Evolutionary conservation across 208 protist genomes (phyloP).

Genomic region (Acanthamoeba pearcei): DNA sequence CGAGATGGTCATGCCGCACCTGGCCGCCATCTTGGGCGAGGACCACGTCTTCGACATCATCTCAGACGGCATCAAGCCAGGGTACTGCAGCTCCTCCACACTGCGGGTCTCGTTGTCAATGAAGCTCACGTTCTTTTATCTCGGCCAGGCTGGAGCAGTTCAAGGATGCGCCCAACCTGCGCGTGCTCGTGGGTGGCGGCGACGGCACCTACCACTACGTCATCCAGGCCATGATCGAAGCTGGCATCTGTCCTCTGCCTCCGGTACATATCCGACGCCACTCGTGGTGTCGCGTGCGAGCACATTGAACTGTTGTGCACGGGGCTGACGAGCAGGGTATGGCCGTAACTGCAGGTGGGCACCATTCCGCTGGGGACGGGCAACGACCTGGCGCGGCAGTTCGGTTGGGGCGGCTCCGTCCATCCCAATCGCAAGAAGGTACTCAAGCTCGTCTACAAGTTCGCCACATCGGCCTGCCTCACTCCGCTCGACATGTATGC

Average conservation of each 20-base stretch:
- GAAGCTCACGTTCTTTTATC: not conserved
- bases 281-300: not conserved
- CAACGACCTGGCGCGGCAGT: slow-evolving; percentile 54
- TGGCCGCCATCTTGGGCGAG: not conserved
- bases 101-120: too few species aligned
- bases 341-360: slow-evolving; percentile 28
- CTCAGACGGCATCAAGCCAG: not conserved
- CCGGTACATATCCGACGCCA: not conserved
- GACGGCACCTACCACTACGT: slow-evolving; percentile 58
- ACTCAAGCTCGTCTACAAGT: slow-evolving; percentile 32
- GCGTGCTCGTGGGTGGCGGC: slow-evolving; percentile 38
- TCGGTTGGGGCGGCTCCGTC: slow-evolving; percentile 43
- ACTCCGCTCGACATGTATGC: slow-evolving; percentile 18
- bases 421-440: slow-evolving; percentile 10
- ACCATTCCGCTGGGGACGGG: slow-evolving; percentile 63
- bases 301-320: not conserved
- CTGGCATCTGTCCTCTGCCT: slow-evolving; percentile 29
- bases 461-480: not conserved
- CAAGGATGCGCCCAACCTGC: slow-evolving; percentile 37
- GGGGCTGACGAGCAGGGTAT: not conserved
- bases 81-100: not conserved
- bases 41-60: slow-evolving; percentile 48
- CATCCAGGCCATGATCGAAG: slow-evolving; percentile 67
- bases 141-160: slow-evolving; percentile 5
- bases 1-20: not conserved